Percentiles rank a stretch among this genome's conserved stretches.
Evolutionary conservation across 768 basidiomycete species (phyloP).

Genomic region (Thelephora ganbajun): DNA sequence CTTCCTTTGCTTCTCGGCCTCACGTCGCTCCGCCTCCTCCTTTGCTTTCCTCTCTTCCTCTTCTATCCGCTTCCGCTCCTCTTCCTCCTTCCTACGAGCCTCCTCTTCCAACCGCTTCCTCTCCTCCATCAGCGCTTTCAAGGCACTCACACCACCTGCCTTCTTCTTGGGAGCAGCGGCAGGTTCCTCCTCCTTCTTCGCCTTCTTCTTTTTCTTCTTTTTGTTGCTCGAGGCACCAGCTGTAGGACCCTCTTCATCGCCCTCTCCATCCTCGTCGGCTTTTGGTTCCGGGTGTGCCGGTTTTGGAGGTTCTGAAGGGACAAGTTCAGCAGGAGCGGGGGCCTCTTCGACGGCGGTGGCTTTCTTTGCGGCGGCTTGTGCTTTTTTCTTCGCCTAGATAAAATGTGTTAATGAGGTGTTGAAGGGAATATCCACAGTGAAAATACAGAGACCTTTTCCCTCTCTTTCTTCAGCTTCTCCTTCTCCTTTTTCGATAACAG

Average conservation of each 20-base stretch:
- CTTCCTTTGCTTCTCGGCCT: conserved; percentile 70
- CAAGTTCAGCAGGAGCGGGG: conserved; percentile 14
- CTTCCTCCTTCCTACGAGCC: conserved; percentile 53
- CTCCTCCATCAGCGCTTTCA: conserved; percentile 88
- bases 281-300: conserved; percentile 18
- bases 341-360: conserved; percentile 12
- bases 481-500: conserved; percentile 92
- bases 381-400: conserved; percentile 83
- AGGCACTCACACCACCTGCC: conserved; percentile 51
- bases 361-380: conserved; percentile 82
- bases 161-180: conserved; percentile 62
- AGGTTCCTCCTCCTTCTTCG: conserved; percentile 62
- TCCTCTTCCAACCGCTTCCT: conserved; percentile 85
- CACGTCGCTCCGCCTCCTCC: conserved; percentile 64
- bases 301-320: conserved; percentile 9
- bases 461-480: conserved; percentile 93
- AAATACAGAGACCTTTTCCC: conserved; percentile 60
- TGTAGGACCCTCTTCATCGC: conserved; percentile 41
- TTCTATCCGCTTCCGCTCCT: conserved; percentile 69
- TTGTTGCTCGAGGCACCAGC: conserved; percentile 31
- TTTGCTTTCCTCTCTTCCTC: conserved; percentile 74
- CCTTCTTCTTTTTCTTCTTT: conserved; percentile 80
- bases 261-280: conserved; percentile 51
- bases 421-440: neutral
- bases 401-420: conserved; percentile 4